These are phyloP conservation scores for Chaetomium sp. DNA, from an alignment of 2,329 filamentous ascomycete species.

Conservation along the genomic window DNA sequence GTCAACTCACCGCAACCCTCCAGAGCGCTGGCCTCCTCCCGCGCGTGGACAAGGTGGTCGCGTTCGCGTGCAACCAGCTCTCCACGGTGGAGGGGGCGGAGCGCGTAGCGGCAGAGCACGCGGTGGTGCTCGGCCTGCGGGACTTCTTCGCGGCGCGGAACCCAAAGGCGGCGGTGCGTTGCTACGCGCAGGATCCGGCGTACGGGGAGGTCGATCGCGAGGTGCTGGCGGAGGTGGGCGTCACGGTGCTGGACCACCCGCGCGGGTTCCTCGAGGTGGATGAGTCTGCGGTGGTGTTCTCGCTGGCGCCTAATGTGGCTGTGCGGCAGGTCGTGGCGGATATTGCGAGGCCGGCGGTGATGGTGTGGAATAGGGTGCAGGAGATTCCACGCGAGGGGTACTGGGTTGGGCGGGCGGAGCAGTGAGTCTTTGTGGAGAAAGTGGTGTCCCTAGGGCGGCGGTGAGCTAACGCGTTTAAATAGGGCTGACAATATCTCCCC, in stretches of 20 bases:
- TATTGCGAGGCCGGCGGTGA: conserved; percentile 13
- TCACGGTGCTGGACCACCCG: conserved; percentile 11
- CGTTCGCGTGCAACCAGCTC: conserved; percentile 7
- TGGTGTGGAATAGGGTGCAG: conserved; percentile 9
- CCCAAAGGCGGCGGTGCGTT: conserved; percentile 2
- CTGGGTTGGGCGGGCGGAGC: conserved; percentile 4
- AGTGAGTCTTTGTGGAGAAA: background rate
- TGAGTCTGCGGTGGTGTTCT: conserved; percentile 5
- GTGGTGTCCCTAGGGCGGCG: background rate
- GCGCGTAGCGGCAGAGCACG: conserved; percentile 5
- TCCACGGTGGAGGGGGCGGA: background rate
- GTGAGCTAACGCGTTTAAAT: background rate
- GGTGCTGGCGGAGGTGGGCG: conserved; percentile 5
- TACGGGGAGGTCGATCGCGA: background rate
- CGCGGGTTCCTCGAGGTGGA: conserved; percentile 12
- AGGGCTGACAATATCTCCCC: conserved; percentile 10
- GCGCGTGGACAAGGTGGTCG: conserved; percentile 1
- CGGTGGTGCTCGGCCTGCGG: conserved; percentile 1
- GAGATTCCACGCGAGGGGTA: background rate
- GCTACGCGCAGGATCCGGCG: conserved; percentile 8
- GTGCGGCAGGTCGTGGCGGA: conserved; percentile 11
- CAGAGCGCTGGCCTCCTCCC: background rate
- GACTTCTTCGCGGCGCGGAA: conserved; percentile 1
- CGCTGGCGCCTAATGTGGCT: background rate
- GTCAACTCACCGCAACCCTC: background rate